Evolutionary conservation across 2,329 filamentous ascomycete genomes (phyloP).

Genomic region (Paecilomyces sp.): DNA sequence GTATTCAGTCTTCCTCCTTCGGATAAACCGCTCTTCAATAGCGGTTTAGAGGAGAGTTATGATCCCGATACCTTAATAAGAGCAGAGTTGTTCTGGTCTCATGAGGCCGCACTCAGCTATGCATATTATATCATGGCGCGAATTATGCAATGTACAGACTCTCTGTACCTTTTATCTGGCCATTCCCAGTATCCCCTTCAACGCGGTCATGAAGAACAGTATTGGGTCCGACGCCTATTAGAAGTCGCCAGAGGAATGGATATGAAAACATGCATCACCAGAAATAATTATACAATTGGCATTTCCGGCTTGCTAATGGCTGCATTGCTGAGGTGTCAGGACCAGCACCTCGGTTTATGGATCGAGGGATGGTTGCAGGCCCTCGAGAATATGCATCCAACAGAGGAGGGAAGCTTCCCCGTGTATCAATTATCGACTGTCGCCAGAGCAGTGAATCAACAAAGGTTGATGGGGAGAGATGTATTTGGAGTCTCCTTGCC

Average conservation of each 20-base stretch:
- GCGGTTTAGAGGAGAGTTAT: background rate
- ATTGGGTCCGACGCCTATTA: slow-evolving; percentile 9
- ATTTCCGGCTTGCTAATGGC: slow-evolving; percentile 16
- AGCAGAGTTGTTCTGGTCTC: slow-evolving; percentile 9
- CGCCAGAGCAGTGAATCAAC: slow-evolving; percentile 12
- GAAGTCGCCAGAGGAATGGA: slow-evolving; percentile 9
- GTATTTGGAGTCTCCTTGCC: slow-evolving; percentile 12
- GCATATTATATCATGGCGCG: slow-evolving; percentile 16
- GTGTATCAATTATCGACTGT: slow-evolving; percentile 15
- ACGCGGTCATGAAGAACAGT: slow-evolving; percentile 3
- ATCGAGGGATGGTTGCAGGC: slow-evolving; percentile 14
- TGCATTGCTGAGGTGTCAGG: slow-evolving; percentile 13
- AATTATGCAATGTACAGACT: slow-evolving; percentile 14
- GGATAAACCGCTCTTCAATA: slow-evolving; percentile 8
- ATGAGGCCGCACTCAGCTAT: slow-evolving; percentile 17
- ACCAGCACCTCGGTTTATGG: slow-evolving; percentile 4
- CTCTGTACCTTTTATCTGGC: slow-evolving; percentile 3
- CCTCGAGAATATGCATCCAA: slow-evolving; percentile 11
- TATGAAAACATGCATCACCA: slow-evolving; percentile 6
- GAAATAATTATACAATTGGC: slow-evolving; percentile 19
- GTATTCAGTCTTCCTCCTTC: slow-evolving; percentile 9
- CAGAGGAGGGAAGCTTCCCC: slow-evolving; percentile 17
- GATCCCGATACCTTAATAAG: background rate
- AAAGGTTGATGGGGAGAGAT: slow-evolving; percentile 9
- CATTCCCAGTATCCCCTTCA: background rate